Evolutionary conservation across 306 rosid species (phyloP).

Genomic region (Abrus pulchellus): DNA sequence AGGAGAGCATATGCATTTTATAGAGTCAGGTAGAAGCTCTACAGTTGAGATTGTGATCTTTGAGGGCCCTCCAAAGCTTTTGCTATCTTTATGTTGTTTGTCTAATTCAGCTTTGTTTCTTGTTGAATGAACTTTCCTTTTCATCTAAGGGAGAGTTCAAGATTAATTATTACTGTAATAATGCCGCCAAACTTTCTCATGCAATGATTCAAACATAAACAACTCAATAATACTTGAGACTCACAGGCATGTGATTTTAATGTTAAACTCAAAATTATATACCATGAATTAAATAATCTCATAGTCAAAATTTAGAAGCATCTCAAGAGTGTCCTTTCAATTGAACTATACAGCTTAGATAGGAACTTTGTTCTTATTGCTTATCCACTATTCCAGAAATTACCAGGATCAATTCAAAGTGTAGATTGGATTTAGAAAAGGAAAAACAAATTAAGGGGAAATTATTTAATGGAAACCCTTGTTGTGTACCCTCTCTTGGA

Average conservation of each 20-base stretch:
- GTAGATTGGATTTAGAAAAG: background rate
- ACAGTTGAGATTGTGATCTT: constrained; percentile 24
- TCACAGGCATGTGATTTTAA: background rate
- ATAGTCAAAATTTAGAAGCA: background rate
- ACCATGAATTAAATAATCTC: background rate
- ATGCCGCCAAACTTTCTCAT: background rate
- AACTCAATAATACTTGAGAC: background rate
- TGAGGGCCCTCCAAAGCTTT: constrained; percentile 36
- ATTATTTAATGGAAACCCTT: background rate
- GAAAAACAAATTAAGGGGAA: background rate
- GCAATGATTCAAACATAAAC: background rate
- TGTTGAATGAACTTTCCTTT: background rate
- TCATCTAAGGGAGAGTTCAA: constrained; percentile 28
- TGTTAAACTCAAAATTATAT: background rate
- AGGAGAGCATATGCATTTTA: constrained; percentile 31
- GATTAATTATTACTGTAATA: background rate
- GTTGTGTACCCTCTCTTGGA: background rate
- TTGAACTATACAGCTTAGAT: too few species aligned
- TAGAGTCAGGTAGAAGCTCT: background rate
- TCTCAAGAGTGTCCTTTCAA: background rate
- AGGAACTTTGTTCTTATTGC: background rate
- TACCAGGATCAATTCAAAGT: background rate
- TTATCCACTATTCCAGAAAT: background rate
- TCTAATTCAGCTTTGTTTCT: constrained; percentile 32
- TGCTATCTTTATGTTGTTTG: constrained; percentile 29